phyloP scores from a whole-genome alignment of 1,139 yeast species.

The Candida freyschussii region DNA sequence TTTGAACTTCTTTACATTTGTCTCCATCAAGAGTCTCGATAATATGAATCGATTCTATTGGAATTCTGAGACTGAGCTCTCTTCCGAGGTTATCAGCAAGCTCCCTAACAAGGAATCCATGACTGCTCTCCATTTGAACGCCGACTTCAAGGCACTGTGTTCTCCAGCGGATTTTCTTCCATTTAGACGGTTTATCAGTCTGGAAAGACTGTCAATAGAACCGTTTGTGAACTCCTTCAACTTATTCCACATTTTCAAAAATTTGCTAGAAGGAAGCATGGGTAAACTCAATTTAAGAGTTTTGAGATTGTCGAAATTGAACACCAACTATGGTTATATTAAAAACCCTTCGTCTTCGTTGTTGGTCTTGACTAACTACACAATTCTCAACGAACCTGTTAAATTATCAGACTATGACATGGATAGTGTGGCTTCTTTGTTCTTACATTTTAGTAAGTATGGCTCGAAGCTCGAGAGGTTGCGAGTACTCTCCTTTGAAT shows the following conservation, averaged over 20 bases:
- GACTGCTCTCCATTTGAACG: slow-evolving; percentile 14
- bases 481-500: slow-evolving; percentile 13
- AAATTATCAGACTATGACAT: slow-evolving; percentile 17
- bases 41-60: slow-evolving; percentile 20
- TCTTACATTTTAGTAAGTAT: slow-evolving; percentile 6
- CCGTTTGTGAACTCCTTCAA: slow-evolving; percentile 21
- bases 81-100: slow-evolving; percentile 16
- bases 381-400: slow-evolving; percentile 14
- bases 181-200: slow-evolving; percentile 15
- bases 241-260: slow-evolving; percentile 18
- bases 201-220: slow-evolving; percentile 20
- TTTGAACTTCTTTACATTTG: slow-evolving; percentile 13
- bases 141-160: slow-evolving; percentile 18
- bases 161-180: slow-evolving; percentile 10
- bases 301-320: slow-evolving; percentile 12
- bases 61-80: slow-evolving; percentile 19
- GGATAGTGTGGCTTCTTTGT: slow-evolving; percentile 11
- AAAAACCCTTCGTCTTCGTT: slow-evolving; percentile 15
- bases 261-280: slow-evolving; percentile 14
- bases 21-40: slow-evolving; percentile 14
- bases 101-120: slow-evolving; percentile 20
- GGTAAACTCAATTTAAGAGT: slow-evolving; percentile 4
- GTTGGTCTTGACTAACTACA: slow-evolving; percentile 17
- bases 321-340: slow-evolving; percentile 14
- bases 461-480: slow-evolving; percentile 6